A percentile compares a stretch with the other conserved stretches of the same genome.
phyloP scores from a whole-genome alignment of 129 eudicot genomes.

The Logfia minima region DNA sequence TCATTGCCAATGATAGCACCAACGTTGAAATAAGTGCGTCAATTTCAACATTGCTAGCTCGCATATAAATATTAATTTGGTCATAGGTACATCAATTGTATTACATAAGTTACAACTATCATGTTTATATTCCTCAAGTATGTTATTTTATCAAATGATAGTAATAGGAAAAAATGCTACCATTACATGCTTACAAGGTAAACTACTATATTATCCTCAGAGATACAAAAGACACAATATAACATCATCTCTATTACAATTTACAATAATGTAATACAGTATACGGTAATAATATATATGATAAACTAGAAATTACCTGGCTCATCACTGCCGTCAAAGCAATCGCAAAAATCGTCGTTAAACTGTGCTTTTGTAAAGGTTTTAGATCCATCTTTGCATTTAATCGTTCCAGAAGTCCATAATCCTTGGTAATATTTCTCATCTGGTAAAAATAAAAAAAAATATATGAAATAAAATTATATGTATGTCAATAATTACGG shows the following conservation, averaged over 20 bases:
- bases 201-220: background rate
- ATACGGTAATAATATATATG: background rate
- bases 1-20: background rate
- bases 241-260: background rate
- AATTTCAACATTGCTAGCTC: slow-evolving; percentile 17
- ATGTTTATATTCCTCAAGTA: slow-evolving; percentile 6
- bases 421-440: slow-evolving; percentile 51
- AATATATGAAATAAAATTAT: background rate
- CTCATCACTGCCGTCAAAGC: slow-evolving; percentile 89
- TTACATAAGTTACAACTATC: background rate
- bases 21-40: background rate
- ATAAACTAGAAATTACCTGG: slow-evolving; percentile 56
- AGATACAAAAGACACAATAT: background rate
- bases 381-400: slow-evolving; percentile 89
- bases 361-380: slow-evolving; percentile 55
- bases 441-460: slow-evolving; percentile 41
- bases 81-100: background rate
- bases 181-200: background rate
- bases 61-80: slow-evolving; percentile 14
- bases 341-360: slow-evolving; percentile 94
- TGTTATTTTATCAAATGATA: background rate
- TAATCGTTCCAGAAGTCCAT: slow-evolving; percentile 44
- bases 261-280: background rate
- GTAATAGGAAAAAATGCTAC: background rate
- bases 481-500: background rate